A percentile compares a stretch with the other conserved stretches of the same genome.
Conservation (phyloP, 169 alveolate genomes). For the Amoebophrya sp. region DNA sequence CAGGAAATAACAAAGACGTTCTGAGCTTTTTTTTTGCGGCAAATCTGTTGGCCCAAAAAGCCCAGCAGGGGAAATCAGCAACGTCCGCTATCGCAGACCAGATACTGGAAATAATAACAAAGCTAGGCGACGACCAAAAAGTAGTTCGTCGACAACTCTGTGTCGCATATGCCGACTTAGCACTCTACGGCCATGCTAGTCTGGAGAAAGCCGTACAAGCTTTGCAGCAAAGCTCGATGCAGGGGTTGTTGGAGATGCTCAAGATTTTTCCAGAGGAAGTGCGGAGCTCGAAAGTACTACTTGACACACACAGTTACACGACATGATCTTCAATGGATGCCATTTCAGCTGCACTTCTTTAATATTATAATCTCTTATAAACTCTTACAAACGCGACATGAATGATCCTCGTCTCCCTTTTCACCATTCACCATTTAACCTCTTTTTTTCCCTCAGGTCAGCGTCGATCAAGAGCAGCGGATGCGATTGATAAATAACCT, state of each 20-base stretch:
- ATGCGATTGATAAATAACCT: neutral
- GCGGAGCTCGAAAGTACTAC: neutral
- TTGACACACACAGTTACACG: neutral
- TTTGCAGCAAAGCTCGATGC: neutral
- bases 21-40: neutral
- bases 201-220: slow-evolving; percentile 4
- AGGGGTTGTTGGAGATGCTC: neutral
- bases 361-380: no score
- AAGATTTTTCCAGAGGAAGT: neutral
- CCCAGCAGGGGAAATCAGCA: neutral
- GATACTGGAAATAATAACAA: neutral
- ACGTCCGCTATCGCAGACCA: neutral
- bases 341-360: neutral
- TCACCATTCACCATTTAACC: no score
- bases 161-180: neutral
- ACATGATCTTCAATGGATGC: neutral
- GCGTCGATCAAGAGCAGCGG: neutral
- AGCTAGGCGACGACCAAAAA: neutral
- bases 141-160: neutral
- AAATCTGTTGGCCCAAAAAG: neutral
- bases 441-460: neutral
- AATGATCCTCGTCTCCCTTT: no score
- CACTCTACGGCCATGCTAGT: neutral
- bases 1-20: neutral
- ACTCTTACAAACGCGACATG: no score